phyloP scores from a whole-genome alignment of 345 rosid species.

The Gossypium raimondii region DNA sequence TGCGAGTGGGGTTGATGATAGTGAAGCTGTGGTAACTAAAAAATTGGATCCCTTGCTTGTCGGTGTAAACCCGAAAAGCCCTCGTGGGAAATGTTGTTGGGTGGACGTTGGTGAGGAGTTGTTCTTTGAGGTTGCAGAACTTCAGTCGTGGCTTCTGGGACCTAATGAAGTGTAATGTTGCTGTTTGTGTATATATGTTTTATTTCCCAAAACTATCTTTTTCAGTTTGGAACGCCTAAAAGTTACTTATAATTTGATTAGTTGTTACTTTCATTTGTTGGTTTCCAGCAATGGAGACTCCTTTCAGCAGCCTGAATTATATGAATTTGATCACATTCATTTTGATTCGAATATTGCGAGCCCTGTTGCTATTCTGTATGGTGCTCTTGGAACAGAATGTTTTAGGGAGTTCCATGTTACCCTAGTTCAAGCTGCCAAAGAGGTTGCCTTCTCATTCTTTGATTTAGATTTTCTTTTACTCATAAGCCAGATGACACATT shows the following conservation, averaged over 20 bases:
- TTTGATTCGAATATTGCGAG: conserved; percentile 50
- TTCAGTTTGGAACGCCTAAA: conserved; percentile 4
- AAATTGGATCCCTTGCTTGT: conserved; percentile 45
- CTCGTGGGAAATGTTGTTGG: conserved; percentile 85
- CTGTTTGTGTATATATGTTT: not conserved
- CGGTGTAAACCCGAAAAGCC: conserved; percentile 47
- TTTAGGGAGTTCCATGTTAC: conserved; percentile 64
- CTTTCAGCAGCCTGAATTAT: conserved; percentile 63
- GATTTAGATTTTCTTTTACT: not conserved
- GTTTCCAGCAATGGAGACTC: conserved; percentile 50
- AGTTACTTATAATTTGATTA: not conserved
- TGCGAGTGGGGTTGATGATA: conserved; percentile 24
- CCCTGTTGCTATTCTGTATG: conserved; percentile 80
- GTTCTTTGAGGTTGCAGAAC: conserved; percentile 67
- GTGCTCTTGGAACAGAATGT: conserved; percentile 88
- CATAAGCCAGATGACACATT: not conserved
- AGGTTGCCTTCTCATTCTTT: conserved; percentile 31
- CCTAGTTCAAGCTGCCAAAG: conserved; percentile 66
- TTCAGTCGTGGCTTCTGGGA: conserved; percentile 53
- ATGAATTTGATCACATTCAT: conserved; percentile 17
- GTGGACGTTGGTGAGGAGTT: conserved; percentile 77
- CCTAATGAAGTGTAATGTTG: conserved; percentile 45
- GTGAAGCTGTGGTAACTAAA: conserved; percentile 25
- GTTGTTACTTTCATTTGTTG: conserved; percentile 16
- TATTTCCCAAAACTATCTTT: not conserved